A percentile compares a stretch with the other conserved stretches of the same genome.
These are phyloP conservation scores for Arthrobotrys entomopaga DNA, from an alignment of 2,329 filamentous ascomycete species.

Conservation along the genomic window DNA sequence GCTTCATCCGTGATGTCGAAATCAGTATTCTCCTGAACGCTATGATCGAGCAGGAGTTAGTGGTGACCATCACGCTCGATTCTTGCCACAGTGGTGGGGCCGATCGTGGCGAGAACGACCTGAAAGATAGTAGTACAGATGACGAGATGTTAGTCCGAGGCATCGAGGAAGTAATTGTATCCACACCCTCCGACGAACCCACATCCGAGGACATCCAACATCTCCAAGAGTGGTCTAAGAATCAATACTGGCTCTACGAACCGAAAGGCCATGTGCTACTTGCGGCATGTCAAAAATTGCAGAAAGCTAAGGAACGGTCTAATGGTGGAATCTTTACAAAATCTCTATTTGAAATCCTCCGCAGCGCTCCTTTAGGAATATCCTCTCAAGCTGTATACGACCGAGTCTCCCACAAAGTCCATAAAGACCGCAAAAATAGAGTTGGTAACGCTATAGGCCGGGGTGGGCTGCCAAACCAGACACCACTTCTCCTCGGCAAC, in stretches of 20 bases:
- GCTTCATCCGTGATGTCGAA: too few relatives aligned
- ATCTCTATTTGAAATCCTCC: not conserved
- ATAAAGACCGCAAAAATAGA: not conserved
- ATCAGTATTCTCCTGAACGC: too few relatives aligned
- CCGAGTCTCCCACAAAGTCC: not conserved
- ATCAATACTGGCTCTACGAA: conserved; percentile 1
- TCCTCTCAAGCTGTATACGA: not conserved
- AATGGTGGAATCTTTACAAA: not conserved
- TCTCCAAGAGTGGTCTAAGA: not conserved
- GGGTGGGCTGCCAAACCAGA: not conserved
- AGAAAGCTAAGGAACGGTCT: not conserved
- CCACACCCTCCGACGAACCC: too few relatives aligned
- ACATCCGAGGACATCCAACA: not conserved
- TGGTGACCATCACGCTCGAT: conserved; percentile 54
- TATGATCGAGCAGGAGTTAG: conserved; percentile 28
- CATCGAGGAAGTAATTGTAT: too few relatives aligned
- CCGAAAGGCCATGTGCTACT: not conserved
- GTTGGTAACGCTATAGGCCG: too few relatives aligned
- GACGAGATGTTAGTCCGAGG: not conserved
- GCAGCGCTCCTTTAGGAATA: not conserved
- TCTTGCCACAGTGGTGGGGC: conserved; percentile 55
- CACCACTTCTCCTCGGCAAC: not conserved
- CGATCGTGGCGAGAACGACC: conserved; percentile 15
- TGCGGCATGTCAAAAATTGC: not conserved
- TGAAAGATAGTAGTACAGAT: not conserved